Base-by-base conservation (phyloP, 2,329 filamentous ascomycete species). In the Orbilia quercus region DNA sequence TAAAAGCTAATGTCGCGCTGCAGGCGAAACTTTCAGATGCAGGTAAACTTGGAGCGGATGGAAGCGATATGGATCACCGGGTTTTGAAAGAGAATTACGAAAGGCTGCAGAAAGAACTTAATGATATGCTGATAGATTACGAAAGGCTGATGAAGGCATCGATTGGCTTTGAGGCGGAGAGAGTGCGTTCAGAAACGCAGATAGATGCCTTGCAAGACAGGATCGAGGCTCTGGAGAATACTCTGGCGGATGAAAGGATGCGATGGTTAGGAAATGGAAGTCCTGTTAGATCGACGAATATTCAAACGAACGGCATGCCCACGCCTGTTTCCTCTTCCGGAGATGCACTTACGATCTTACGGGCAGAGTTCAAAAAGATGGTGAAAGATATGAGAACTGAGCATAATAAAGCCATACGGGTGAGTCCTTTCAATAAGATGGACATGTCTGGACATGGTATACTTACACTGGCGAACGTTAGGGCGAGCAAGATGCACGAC, bases 331-430 rank as follows among this genome's bases (percentile, higher is more conserved):
- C 73, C 36, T 63, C 75, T 25, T 67, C 75, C 31, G 80, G 81
- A 69, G 87, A 89, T 75, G 85, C 83, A 7, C 91, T 88, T 9
- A 90, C 88, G 80, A 88, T 91, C 42, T 78, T 91, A 78, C 88
- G 88, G 80, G 88, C 88, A 75, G 89, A 91, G 79, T 91, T 91
- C 79, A 90, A 90, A 83, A 91, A 89, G 82, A 91, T 91, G 89
- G 91, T 91, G 89, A 84, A 88, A 75, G 89, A 91, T 78, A 87
- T 87, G 51, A 85, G 89, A 74, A 83, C 84, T 0, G 89, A 91
- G 79, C 88, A 86, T 74, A 82, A 87, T 77, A 89, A 85, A 81
- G 82, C 84, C 71, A 79, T 91, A 65, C 87, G 86, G 82, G 89
- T 91, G 80, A 82, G 86, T 82, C 74, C 25, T n/a, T 14, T 34